phyloP scores from a whole-genome alignment of 257 asterid genomes.

The Solanum tarapatanum region DNA sequence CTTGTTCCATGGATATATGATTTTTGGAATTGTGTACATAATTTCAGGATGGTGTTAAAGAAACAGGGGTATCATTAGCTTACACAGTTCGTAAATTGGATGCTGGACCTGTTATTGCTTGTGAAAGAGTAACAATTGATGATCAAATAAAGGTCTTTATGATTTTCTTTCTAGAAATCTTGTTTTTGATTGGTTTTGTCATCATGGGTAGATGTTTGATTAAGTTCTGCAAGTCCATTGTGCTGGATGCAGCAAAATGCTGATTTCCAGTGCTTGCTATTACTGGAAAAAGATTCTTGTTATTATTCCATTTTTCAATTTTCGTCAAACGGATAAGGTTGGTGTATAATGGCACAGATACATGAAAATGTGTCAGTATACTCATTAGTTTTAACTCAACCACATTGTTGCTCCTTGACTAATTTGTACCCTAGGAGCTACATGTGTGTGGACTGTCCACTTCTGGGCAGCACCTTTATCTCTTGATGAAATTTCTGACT shows the following conservation, averaged over 20 bases:
- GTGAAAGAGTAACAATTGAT: slow-evolving; percentile 47
- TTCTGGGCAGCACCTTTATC: not conserved
- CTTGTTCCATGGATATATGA: not conserved
- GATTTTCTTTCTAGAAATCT: not conserved
- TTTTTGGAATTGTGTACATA: not conserved
- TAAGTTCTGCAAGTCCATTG: not conserved
- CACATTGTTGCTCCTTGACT: not conserved
- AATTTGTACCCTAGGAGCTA: not conserved
- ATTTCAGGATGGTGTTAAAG: slow-evolving; percentile 77
- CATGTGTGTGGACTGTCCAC: not conserved
- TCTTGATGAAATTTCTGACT: not conserved
- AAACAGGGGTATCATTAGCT: slow-evolving; percentile 90
- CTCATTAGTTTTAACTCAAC: not conserved
- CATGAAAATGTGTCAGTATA: not conserved
- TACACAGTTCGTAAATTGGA: slow-evolving; percentile 83
- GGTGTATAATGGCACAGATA: not conserved
- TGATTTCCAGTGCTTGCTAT: not conserved
- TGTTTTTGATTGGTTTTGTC: not conserved
- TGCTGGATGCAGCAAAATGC: not conserved
- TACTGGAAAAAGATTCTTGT: not conserved
- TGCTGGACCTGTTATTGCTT: slow-evolving; percentile 86
- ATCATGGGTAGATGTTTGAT: not conserved
- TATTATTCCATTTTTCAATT: not conserved
- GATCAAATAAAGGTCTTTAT: slow-evolving; percentile 62
- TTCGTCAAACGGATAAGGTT: not conserved